Percentiles rank a stretch among this genome's conserved stretches.
These are phyloP conservation scores for Calocybe gangraenosa DNA, from an alignment of 768 basidiomycete species.

Conservation along the genomic window DNA sequence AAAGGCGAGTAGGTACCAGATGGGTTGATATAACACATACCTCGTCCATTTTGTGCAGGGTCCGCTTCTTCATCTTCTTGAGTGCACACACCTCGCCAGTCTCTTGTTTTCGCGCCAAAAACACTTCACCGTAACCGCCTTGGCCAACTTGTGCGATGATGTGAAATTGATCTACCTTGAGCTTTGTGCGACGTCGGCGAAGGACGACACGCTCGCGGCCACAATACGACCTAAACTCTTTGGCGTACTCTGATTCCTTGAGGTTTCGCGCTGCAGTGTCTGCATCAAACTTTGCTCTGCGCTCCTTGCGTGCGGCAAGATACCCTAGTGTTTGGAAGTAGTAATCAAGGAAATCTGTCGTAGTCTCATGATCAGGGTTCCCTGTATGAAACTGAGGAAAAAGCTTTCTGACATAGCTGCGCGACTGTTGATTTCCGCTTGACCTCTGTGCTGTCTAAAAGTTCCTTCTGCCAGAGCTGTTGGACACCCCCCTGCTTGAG, in stretches of 20 bases:
- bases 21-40: conserved; percentile 33
- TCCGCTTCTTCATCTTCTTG: conserved; percentile 96
- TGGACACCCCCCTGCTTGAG: conserved; percentile 54
- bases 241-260: conserved; percentile 50
- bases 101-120: conserved; percentile 90
- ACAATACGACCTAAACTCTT: conserved; percentile 90
- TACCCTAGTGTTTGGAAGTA: conserved; percentile 96
- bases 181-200: conserved; percentile 88
- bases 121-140: conserved; percentile 98
- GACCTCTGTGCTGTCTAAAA: conserved; percentile 82
- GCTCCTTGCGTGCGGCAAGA: conserved; percentile 79
- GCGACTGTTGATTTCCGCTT: conserved; percentile 95
- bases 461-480: conserved; percentile 81
- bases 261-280: conserved; percentile 72
- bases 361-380: background rate
- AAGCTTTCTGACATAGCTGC: conserved; percentile 73
- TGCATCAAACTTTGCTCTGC: conserved; percentile 75
- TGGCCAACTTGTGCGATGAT: conserved; percentile 99
- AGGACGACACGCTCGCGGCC: conserved; percentile 91
- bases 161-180: conserved; percentile 92
- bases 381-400: background rate
- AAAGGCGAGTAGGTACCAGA: background rate
- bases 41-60: conserved; percentile 98
- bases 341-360: conserved; percentile 90
- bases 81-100: conserved; percentile 95